Conservation (phyloP, 495 filamentous ascomycete species). For the Lasiosphaeriaceae sp. region DNA sequence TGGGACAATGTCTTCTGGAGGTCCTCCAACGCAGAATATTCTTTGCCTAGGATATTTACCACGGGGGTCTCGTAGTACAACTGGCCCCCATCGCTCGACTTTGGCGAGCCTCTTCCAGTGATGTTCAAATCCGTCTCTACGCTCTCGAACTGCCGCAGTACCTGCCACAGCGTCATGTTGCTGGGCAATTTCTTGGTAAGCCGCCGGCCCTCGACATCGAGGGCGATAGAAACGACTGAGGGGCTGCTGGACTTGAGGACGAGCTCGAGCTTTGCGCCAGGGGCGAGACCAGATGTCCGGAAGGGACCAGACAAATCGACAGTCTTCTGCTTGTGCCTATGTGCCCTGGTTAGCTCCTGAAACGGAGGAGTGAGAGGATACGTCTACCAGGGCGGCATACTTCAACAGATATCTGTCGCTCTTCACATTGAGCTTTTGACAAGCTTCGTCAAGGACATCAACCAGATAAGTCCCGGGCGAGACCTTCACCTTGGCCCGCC, state of each 20-base stretch:
- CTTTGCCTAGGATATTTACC: constrained; percentile 74
- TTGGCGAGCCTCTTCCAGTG: constrained; percentile 70
- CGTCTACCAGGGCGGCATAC: constrained; percentile 40
- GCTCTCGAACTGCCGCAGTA: constrained; percentile 84
- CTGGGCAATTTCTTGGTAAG: constrained; percentile 79
- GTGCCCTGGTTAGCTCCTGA: constrained; percentile 1
- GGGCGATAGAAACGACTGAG: constrained; percentile 75
- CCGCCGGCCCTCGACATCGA: constrained; percentile 74
- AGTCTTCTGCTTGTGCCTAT: constrained; percentile 72
- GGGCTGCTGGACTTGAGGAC: constrained; percentile 79
- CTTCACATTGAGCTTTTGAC: constrained; percentile 67
- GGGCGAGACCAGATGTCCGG: constrained; percentile 78
- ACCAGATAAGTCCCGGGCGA: constrained; percentile 72
- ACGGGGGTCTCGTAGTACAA: constrained; percentile 83
- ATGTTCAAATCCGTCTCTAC: constrained; percentile 64
- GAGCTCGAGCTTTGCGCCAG: constrained; percentile 89
- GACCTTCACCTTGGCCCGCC: constrained; percentile 75
- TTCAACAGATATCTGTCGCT: constrained; percentile 77
- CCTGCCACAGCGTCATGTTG: constrained; percentile 78
- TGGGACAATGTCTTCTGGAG: constrained; percentile 85
- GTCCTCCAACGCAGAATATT: constrained; percentile 70
- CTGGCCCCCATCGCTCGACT: constrained; percentile 58
- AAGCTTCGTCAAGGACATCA: constrained; percentile 83
- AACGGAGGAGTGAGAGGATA: neutral
- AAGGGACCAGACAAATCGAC: constrained; percentile 80